A percentile compares a stretch with the other conserved stretches of the same genome.
phyloP scores from a whole-genome alignment of 331 rosid species.

The Arachis monticola region DNA sequence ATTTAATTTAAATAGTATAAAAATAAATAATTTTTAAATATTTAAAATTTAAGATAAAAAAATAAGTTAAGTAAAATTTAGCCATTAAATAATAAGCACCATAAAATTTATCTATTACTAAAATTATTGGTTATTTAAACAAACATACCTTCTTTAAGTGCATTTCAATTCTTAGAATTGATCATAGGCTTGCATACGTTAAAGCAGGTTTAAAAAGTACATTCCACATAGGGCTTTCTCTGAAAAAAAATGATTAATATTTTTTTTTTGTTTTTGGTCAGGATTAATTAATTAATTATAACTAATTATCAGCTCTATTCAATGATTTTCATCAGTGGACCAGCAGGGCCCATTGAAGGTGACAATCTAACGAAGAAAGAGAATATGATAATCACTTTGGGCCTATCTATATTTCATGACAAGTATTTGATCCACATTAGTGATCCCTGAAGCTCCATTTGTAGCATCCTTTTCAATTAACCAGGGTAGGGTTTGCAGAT shows the following conservation, averaged over 20 bases:
- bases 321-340: conserved; percentile 6
- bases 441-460: not conserved
- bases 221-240: not conserved
- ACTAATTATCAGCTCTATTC: conserved; percentile 2
- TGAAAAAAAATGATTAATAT: not conserved
- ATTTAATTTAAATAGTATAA: too few relatives aligned
- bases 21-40: too few relatives aligned
- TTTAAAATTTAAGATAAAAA: too few relatives aligned
- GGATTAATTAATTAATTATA: not conserved
- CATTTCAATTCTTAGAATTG: not conserved
- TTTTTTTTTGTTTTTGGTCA: not conserved
- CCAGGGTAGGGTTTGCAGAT: conserved; percentile 21
- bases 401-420: conserved; percentile 14
- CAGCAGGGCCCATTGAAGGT: conserved; percentile 32
- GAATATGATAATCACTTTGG: conserved; percentile 7
- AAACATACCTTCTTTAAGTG: not conserved
- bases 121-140: too few relatives aligned
- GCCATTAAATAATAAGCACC: too few relatives aligned
- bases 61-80: too few relatives aligned
- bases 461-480: not conserved
- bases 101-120: too few relatives aligned
- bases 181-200: not conserved
- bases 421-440: not conserved
- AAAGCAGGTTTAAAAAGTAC: not conserved
- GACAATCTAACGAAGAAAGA: conserved; percentile 39